A percentile compares a stretch with the other conserved stretches of the same genome.
phyloP scores from a whole-genome alignment of 129 eudicot species.

The Tagetes erecta region DNA sequence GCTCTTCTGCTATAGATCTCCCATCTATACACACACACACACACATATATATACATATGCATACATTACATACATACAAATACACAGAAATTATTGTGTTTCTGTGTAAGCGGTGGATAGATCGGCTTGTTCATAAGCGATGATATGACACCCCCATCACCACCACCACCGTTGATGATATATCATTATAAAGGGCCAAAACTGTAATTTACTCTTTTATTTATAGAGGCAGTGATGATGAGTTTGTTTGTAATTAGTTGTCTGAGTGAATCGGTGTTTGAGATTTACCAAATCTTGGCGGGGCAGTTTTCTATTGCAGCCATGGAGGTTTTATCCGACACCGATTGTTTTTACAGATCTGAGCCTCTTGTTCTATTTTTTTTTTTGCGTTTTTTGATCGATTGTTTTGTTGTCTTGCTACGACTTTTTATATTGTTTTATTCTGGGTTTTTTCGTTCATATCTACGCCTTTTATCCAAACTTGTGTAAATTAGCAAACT shows the following conservation, averaged over 20 bases:
- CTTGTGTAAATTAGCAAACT: too few relatives aligned
- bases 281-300: constrained; percentile 12
- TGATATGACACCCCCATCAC: background rate
- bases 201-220: background rate
- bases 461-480: too few relatives aligned
- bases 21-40: background rate
- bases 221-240: background rate
- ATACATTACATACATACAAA: too few relatives aligned
- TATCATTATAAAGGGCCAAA: background rate
- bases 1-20: constrained; percentile 6
- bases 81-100: background rate
- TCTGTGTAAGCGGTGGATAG: background rate
- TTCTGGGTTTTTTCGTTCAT: too few relatives aligned
- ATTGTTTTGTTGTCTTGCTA: background rate
- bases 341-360: background rate
- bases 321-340: constrained; percentile 9
- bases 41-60: too few relatives aligned
- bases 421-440: background rate
- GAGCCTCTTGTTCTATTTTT: background rate
- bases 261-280: constrained; percentile 5
- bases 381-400: background rate
- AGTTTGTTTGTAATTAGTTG: background rate
- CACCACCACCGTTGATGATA: background rate
- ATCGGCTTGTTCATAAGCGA: background rate
- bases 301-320: constrained; percentile 14